Base-by-base conservation (phyloP, 164 flowering plant genomes). In the Tetrastigma voinierianum region DNA sequence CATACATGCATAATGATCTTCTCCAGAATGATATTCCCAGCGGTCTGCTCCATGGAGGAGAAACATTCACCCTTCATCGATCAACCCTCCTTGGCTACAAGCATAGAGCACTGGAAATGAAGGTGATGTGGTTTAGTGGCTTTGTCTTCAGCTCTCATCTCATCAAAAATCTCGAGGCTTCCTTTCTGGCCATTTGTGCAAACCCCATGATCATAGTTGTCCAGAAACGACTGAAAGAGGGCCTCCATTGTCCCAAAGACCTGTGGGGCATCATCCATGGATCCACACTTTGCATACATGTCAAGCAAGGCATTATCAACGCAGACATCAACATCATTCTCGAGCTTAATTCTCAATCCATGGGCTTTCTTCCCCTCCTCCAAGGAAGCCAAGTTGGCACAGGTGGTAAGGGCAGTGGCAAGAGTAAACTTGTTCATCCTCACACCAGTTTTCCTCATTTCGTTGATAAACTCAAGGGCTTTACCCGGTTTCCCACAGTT, bases 261-360 rank as follows among this genome's bases (percentile, higher is more conserved):
- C 51, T 44, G 23, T 61, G 69, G 20, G 16, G 93, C 93, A 40
- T 67, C 78, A 65, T 82, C 89, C 85, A 87, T 79, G 69, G 62
- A 78, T 62, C 97, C 97, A 77, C 86, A 84, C 75, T 91, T 91
- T 24, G 83, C 85, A 68, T 91, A 91, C 97, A 88, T 88, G 71
- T 91, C 96, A 5, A 91, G 76, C 59, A 88, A 61, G 6, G 96
- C 89, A 73, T 90, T 90, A 55, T 90, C 90, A 2, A 83, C 93
- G 17, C 90, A 84, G 7, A 78, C 71, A 74, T 90, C 96, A 16
- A 73, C 62, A 10, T 82, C 86, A 19, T 40, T 54, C 23, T 88
- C 92, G 40, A 88, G 80, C 70, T 91, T 91, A 51, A 88, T 71
- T 68, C 87, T 83, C 77, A 89, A 70, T 19, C 79, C 80, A 65